Evolutionary conservation across 345 rosid genomes (phyloP), one percentile per base, ranked within the genome.

Genomic region (Linum lewisii): DNA sequence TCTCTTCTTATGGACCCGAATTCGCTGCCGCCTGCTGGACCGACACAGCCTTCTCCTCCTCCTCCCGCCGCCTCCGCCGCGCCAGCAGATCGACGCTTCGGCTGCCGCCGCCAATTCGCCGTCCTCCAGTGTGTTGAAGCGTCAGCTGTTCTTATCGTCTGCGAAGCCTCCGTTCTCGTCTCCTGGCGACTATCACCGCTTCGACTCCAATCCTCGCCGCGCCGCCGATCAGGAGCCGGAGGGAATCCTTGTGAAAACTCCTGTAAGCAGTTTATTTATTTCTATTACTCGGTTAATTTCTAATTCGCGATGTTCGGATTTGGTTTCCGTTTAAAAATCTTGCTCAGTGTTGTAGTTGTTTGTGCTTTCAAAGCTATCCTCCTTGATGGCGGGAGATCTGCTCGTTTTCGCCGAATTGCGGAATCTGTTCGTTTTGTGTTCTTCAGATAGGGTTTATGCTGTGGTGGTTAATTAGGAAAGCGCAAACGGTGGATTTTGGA

Each of bases 121-220:
- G 47, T 42, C 47, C 47, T 21, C 24, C 7, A 53, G 25, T 55
- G 56, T 79, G 24, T 60, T 73, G 13, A 79, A 72, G 54, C 77
- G 84, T 55, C 86, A 81, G 66, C 80, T 79, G 38, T 79, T 86
- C 18, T 60, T 81, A 58, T 71, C 91, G 15, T 74, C 87, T 60
- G 81, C 73, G 80, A 87, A 81, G 72, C 94, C 92, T 66, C 85
- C 93, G 5, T 76, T 88, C 65, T 63, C 70, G 62, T 67, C 79
- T 63, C 81, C 94, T 16, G 85, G 69, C 4, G 95, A 87, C 75
- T 84, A 85, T 62, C 99, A 87, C 73, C 81, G 84, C 38, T 85
- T 93, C 66, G 67, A 67, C 29, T 69, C 72, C 55, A 81, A 64
- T 51, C 69, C 78, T 15, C 80, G 75, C 15, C 73, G 75, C 36